phyloP scores from a whole-genome alignment of 2,329 filamentous ascomycete species.

The Emergomyces orientalis region DNA sequence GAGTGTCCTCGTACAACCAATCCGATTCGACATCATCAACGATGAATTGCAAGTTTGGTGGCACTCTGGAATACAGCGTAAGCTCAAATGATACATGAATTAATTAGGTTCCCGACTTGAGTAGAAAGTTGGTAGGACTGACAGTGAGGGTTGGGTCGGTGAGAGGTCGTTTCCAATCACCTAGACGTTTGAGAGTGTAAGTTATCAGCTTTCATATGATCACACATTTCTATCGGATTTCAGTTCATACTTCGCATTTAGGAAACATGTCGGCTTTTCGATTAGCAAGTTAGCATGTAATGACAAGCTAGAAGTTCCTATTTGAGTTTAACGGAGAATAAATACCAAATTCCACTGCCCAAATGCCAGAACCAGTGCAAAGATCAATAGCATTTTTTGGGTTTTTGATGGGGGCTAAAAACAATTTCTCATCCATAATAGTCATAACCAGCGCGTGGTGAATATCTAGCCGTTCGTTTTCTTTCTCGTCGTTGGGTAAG shows the following conservation, averaged over 20 bases:
- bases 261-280: constrained; percentile 10
- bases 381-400: constrained; percentile 13
- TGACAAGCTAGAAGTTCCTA: not conserved
- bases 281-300: not conserved
- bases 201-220: not conserved
- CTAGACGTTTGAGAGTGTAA: not conserved
- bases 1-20: constrained; percentile 22
- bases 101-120: not conserved
- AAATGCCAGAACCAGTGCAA: constrained; percentile 14
- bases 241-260: constrained; percentile 4
- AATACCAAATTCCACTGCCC: constrained; percentile 14
- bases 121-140: constrained; percentile 30
- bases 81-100: not conserved
- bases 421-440: constrained; percentile 10
- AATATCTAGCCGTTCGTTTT: constrained; percentile 14
- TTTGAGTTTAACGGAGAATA: not conserved
- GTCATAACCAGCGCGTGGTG: constrained; percentile 12
- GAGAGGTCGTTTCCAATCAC: constrained; percentile 14
- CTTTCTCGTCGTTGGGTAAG: constrained; percentile 16
- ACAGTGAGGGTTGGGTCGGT: constrained; percentile 18
- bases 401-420: constrained; percentile 10
- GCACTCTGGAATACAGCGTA: constrained; percentile 20
- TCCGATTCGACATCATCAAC: constrained; percentile 28
- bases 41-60: constrained; percentile 27
- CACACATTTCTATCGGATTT: not conserved